Evolutionary conservation across 163 green algal genomes (phyloP).

Genomic region (Scenedesmus sp.): DNA sequence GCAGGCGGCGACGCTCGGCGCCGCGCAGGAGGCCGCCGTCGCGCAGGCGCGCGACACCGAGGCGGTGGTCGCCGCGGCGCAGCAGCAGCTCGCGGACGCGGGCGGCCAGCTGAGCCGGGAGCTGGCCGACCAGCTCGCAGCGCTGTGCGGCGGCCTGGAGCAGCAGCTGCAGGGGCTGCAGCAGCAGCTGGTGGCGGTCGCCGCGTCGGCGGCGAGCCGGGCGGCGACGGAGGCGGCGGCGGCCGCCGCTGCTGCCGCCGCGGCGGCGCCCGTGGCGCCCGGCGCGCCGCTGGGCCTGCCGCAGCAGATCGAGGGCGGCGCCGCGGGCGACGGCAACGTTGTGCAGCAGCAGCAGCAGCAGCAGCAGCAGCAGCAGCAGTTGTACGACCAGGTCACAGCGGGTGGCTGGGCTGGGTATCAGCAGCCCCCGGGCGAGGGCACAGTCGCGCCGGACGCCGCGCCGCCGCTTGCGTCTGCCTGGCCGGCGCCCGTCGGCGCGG

Average conservation of each 20-base stretch:
- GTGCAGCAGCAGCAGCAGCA: not conserved
- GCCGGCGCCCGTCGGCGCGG: too few species aligned
- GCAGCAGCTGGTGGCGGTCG: slow-evolving; percentile 15
- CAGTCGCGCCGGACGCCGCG: too few species aligned
- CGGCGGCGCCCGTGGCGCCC: too few species aligned
- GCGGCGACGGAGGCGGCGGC: not conserved
- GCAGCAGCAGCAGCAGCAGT: slow-evolving; percentile 26
- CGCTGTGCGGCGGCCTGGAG: slow-evolving; percentile 17
- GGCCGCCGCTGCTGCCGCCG: slow-evolving; percentile 7
- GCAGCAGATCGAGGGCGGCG: not conserved
- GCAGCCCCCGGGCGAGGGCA: too few species aligned
- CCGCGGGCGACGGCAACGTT: not conserved
- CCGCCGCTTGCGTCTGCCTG: too few species aligned
- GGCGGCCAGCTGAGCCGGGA: slow-evolving; percentile 12
- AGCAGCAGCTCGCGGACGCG: slow-evolving; percentile 11
- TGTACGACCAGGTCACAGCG: not conserved
- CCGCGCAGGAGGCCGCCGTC: slow-evolving; percentile 12
- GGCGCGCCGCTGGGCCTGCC: not conserved
- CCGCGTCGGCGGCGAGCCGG: not conserved
- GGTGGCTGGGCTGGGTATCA: slow-evolving; percentile 16
- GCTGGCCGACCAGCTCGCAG: slow-evolving; percentile 19
- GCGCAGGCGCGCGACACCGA: not conserved
- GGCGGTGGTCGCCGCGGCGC: slow-evolving; percentile 8
- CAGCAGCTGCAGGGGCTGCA: slow-evolving; percentile 23
- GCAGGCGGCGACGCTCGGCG: slow-evolving; percentile 23